Percentiles rank a stretch among this genome's conserved stretches.
Evolutionary conservation across 1,284 basidiomycete genomes (phyloP).

Genomic region (Nidula niveotomentosa): DNA sequence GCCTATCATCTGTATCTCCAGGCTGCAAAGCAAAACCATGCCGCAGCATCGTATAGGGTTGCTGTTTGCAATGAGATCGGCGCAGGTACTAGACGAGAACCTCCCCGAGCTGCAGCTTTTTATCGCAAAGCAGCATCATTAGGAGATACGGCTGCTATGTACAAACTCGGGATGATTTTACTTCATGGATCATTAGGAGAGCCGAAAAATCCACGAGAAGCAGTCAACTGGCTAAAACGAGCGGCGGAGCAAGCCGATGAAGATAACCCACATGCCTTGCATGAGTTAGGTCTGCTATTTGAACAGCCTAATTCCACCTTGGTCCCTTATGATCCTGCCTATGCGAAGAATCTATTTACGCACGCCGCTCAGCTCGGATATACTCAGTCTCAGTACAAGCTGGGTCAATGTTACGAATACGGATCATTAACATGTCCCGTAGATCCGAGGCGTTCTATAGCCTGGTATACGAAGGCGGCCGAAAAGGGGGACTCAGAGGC

Average conservation of each 20-base stretch:
- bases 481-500: slow-evolving; percentile 95
- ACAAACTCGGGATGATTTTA: slow-evolving; percentile 97
- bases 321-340: slow-evolving; percentile 73
- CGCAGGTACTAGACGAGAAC: slow-evolving; percentile 94
- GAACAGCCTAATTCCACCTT: slow-evolving; percentile 72
- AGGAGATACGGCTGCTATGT: slow-evolving; percentile 98
- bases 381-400: slow-evolving; percentile 91
- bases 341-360: slow-evolving; percentile 87
- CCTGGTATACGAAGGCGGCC: slow-evolving; percentile 98
- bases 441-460: slow-evolving; percentile 91
- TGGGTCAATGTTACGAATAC: slow-evolving; percentile 95
- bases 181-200: slow-evolving; percentile 87
- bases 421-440: slow-evolving; percentile 88
- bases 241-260: slow-evolving; percentile 98
- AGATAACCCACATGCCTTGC: slow-evolving; percentile 97
- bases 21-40: slow-evolving; percentile 96
- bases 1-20: slow-evolving; percentile 99
- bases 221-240: slow-evolving; percentile 92
- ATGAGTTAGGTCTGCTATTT: slow-evolving; percentile 93
- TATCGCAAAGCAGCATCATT: slow-evolving; percentile 96
- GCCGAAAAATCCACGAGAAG: slow-evolving; percentile 86
- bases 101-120: slow-evolving; percentile 88
- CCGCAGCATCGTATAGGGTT: slow-evolving; percentile 94
- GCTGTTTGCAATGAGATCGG: slow-evolving; percentile 99
- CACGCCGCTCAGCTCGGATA: slow-evolving; percentile 95